Evolutionary conservation across 2,329 filamentous ascomycete species (phyloP).

Genomic region (Teratosphaeria nubilosa): DNA sequence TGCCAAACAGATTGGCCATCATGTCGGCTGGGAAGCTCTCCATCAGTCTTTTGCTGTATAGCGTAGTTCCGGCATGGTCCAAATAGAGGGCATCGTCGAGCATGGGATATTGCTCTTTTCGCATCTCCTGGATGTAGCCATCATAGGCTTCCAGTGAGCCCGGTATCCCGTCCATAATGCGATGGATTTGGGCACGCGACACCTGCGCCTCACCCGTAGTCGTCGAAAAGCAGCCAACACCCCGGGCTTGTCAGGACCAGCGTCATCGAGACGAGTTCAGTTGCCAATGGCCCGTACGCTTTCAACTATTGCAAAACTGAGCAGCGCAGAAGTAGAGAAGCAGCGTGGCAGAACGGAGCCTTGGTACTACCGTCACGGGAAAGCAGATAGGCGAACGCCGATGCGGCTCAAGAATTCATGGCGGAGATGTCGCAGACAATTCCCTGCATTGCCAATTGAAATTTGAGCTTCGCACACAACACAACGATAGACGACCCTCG

Average conservation of each 20-base stretch:
- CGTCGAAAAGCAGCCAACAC: slow-evolving; percentile 9
- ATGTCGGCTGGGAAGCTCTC: slow-evolving; percentile 71
- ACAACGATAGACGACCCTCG: too few relatives aligned
- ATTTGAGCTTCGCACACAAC: too few relatives aligned
- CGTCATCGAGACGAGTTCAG: slow-evolving; percentile 2
- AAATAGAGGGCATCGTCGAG: slow-evolving; percentile 49
- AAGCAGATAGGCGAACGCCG: not conserved
- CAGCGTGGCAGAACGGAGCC: not conserved
- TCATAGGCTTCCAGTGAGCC: slow-evolving; percentile 20
- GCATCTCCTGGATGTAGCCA: slow-evolving; percentile 38
- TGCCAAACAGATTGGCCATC: slow-evolving; percentile 70
- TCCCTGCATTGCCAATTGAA: too few relatives aligned
- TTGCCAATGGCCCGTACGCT: not conserved
- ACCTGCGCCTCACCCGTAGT: slow-evolving; percentile 6
- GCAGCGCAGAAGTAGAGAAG: not conserved
- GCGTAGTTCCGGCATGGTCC: slow-evolving; percentile 90
- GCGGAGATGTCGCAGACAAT: too few relatives aligned
- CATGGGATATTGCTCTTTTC: slow-evolving; percentile 39
- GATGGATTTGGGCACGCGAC: not conserved
- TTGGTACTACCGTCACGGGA: not conserved
- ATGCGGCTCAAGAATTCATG: not conserved
- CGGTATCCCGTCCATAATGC: not conserved
- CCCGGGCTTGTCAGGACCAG: slow-evolving; percentile 7
- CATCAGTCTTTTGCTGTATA: slow-evolving; percentile 57
- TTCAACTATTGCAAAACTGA: not conserved